These are phyloP conservation scores for Mortierella sp. DNA, from an alignment of 371 early-diverging fungal genomes.

Conservation along the genomic window DNA sequence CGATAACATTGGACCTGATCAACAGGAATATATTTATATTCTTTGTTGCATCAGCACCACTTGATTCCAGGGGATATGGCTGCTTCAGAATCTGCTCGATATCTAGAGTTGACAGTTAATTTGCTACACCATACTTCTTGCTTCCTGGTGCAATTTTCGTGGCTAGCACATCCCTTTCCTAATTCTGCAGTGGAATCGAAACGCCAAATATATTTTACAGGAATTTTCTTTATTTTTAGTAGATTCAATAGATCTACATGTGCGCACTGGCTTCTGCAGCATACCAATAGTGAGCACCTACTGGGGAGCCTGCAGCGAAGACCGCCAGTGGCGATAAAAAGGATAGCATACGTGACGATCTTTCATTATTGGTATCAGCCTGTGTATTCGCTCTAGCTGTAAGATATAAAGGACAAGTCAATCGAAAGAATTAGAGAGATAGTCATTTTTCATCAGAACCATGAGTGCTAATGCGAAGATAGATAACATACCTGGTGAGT, in stretches of 20 bases:
- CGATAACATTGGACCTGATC: neutral
- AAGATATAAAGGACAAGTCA: neutral
- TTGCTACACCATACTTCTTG: neutral
- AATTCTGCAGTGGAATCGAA: slow-evolving; percentile 57
- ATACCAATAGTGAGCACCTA: slow-evolving; percentile 28
- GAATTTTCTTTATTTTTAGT: too few relatives aligned
- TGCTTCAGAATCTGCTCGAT: slow-evolving; percentile 56
- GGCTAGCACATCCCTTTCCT: too few relatives aligned
- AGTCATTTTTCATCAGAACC: too few relatives aligned
- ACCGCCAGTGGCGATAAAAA: slow-evolving; percentile 34
- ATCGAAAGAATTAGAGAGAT: too few relatives aligned
- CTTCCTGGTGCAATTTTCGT: too few relatives aligned
- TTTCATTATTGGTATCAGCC: neutral
- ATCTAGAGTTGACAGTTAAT: slow-evolving; percentile 63
- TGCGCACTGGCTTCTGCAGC: slow-evolving; percentile 24
- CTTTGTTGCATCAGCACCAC: slow-evolving; percentile 63
- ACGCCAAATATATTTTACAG: too few relatives aligned
- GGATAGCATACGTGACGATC: slow-evolving; percentile 15
- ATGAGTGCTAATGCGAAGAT: neutral
- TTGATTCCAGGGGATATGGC: slow-evolving; percentile 51
- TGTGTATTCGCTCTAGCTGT: neutral
- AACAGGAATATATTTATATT: slow-evolving; percentile 57
- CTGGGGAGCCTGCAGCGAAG: slow-evolving; percentile 22
- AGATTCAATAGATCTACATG: slow-evolving; percentile 1
- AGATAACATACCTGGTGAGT: slow-evolving; percentile 43